phyloP scores from a whole-genome alignment of 1,284 basidiomycete genomes.

The Heterobasidion parviporum region DNA sequence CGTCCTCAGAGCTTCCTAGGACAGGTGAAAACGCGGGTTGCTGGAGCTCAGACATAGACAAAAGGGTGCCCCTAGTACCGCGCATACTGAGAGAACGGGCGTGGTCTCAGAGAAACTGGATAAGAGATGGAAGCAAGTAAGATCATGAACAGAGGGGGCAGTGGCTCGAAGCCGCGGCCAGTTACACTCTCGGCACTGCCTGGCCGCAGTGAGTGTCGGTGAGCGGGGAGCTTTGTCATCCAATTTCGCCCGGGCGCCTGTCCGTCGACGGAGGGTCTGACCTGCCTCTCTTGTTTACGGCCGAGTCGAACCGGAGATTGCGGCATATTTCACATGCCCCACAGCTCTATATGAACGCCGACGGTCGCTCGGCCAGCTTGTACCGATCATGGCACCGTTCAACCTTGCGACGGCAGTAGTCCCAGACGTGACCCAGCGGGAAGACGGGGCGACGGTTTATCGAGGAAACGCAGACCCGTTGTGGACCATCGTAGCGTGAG shows the following conservation, averaged over 20 bases:
- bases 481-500: not conserved
- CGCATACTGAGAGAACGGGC: not conserved
- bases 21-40: not conserved
- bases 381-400: not conserved
- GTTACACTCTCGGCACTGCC: too few relatives aligned
- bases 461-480: not conserved
- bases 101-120: too few relatives aligned
- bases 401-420: not conserved
- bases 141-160: not conserved
- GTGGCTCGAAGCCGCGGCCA: not conserved
- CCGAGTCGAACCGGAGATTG: too few relatives aligned
- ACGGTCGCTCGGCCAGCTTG: not conserved
- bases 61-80: not conserved
- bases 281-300: too few relatives aligned
- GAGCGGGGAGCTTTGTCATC: too few relatives aligned
- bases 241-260: too few relatives aligned
- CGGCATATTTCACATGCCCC: too few relatives aligned
- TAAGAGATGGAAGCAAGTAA: not conserved
- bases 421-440: not conserved
- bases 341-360: too few relatives aligned
- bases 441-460: not conserved
- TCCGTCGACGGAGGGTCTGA: too few relatives aligned
- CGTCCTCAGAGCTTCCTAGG: slow-evolving; percentile 17
- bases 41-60: not conserved
- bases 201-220: too few relatives aligned